Evolutionary conservation across 1,139 yeast species (phyloP).

Genomic region (Yamadazyma atlantica): DNA sequence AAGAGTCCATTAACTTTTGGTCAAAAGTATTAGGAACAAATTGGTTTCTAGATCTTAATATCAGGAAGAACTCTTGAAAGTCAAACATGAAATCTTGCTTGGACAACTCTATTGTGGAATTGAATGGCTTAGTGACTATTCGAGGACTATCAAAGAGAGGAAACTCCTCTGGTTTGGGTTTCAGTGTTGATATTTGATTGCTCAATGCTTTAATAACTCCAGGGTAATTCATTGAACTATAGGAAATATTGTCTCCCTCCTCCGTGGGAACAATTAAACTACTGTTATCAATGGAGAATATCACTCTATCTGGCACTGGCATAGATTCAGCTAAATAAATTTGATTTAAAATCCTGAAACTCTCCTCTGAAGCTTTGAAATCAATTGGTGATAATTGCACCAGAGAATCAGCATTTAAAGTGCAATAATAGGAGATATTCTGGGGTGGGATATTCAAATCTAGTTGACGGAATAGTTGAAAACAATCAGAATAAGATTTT

Average conservation of each 20-base stretch:
- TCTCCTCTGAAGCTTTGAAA: slow-evolving; percentile 4
- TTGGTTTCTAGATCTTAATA: neutral
- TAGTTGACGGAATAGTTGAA: neutral
- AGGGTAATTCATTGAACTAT: neutral
- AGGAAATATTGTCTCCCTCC: neutral
- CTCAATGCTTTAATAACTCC: neutral
- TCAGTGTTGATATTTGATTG: neutral
- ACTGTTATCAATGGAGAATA: slow-evolving; percentile 3
- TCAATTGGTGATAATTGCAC: neutral
- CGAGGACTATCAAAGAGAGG: neutral
- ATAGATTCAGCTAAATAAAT: slow-evolving; percentile 2
- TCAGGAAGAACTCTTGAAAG: neutral
- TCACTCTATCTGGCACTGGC: slow-evolving; percentile 4
- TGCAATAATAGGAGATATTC: slow-evolving; percentile 1
- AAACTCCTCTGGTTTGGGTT: neutral
- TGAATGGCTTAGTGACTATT: neutral
- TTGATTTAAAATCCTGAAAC: slow-evolving; percentile 1
- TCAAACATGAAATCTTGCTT: slow-evolving; percentile 2
- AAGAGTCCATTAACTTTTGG: neutral
- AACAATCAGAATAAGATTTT: neutral
- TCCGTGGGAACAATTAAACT: slow-evolving; percentile 4
- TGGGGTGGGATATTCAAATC: neutral
- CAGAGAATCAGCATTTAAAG: neutral
- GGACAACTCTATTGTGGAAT: neutral
- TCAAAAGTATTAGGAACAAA: neutral